Conservation (phyloP, 1,284 basidiomycete genomes). For the Sanghuangporus weigelae region DNA sequence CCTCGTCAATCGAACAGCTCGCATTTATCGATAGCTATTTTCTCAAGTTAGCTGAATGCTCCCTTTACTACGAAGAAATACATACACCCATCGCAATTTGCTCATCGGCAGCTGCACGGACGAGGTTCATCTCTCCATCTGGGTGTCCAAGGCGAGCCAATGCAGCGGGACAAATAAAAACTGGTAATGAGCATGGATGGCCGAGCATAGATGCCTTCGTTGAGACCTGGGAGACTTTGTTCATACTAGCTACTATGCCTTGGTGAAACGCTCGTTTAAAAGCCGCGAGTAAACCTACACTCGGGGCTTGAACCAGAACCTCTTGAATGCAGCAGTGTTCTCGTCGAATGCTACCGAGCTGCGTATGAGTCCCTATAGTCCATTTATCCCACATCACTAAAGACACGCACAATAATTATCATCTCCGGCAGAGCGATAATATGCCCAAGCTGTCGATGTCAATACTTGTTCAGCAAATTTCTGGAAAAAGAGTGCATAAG, state of each 20-base stretch:
- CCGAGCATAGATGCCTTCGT: constrained; percentile 39
- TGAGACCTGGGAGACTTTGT: constrained; percentile 28
- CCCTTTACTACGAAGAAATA: not conserved
- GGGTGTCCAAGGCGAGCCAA: constrained; percentile 63
- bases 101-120: constrained; percentile 49
- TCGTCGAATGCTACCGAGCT: constrained; percentile 32
- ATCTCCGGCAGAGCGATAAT: constrained; percentile 45
- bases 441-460: constrained; percentile 43
- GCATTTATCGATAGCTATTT: constrained; percentile 48
- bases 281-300: constrained; percentile 26
- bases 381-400: not conserved
- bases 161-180: constrained; percentile 51
- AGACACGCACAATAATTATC: constrained; percentile 35
- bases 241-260: constrained; percentile 23
- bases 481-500: not conserved
- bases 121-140: constrained; percentile 57
- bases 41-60: not conserved
- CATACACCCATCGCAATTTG: constrained; percentile 55
- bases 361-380: not conserved
- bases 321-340: constrained; percentile 39
- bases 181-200: constrained; percentile 36
- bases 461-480: constrained; percentile 30
- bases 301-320: constrained; percentile 48
- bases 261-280: not conserved
- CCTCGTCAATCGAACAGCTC: constrained; percentile 51